Evolutionary conservation across 768 basidiomycete species (phyloP), one percentile per base, ranked within the genome.

Genomic region (Sarcodon aspratus): DNA sequence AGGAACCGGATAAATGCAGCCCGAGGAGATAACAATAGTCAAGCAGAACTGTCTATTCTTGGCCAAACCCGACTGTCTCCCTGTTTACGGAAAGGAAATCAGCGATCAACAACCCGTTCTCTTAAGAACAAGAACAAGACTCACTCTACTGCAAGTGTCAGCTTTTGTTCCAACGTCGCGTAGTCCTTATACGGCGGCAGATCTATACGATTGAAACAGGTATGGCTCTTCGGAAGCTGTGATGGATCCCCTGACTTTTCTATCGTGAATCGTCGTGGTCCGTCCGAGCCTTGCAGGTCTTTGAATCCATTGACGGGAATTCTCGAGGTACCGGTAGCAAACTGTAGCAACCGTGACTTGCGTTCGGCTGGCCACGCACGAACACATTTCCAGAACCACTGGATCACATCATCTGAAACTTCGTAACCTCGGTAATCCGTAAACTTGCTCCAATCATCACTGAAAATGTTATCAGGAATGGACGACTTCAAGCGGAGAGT

Each of bases 351-450:
- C 33, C 95, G 88, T 11, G 90, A 93, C 71, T 99, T 99, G 67
- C 94, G 85, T 71, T 99, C 96, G 1, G 95, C 83, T 9, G 96
- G 95, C 96, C 96, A 99, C 57, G 85, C 81, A 56, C 90, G 85
- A 42, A 99, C 90, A 59, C 91, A 93, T 70, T 97, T 92, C 96
- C 96, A 99, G 84, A 99, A 99, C 96, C 96, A 99, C 61, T 97
- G 92, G 49, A 99, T 94, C 44, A 94, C 89, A 60, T 95, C 91
- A 61, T 95, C 92, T 58, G 85, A 87, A 67, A 90, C 81, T 67
- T 93, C 89, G 61, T 94, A 95, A 12, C 92, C 95, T 55, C 95
- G 85, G 68, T 98, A 98, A 64, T 98, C 96, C 35, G 96, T 99
- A 68, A 94, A 96, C 70, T 98, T 97, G 61, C 85, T 90, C 96